Evolutionary conservation across 2,329 filamentous ascomycete genomes (phyloP), one percentile per base, ranked within the genome.

Genomic region (Endoconidiophora polonica): DNA sequence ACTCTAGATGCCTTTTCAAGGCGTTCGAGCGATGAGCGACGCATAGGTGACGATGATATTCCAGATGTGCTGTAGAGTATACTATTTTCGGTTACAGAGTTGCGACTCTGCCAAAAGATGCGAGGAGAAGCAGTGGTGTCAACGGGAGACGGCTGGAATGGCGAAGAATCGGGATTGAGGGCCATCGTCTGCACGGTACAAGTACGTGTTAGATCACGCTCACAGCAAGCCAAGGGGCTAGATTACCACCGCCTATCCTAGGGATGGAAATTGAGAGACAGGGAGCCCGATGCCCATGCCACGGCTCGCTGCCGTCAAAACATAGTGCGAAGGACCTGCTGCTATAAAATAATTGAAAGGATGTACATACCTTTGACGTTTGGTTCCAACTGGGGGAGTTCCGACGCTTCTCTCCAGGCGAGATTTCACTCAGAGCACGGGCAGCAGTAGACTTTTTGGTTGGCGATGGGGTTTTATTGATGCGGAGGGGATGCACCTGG

Each of bases 361-460:
- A 26, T 14, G 26, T 57, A 56, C 65, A 63, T 71, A 88, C 83
- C 75, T 83, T 86, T 69, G 66, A 72, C 54, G 68, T 65, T 63
- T 88, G 83, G 59, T 83, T 87, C 77, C 82, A 94, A 69, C 83
- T 93, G 48, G 88, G 87, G 46, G 88, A 95, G 69, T 96, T 96
- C 59, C 88, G 77, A 62, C 90, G 78, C 65, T 79, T 81, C 66
- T 88, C 86, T 55, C 83, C 83, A 48, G 84, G 83, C 58, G 83
- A 86, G 61, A 98, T 79, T 69, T 98, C 91, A 55, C 86, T 84
- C 56, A 98, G 74, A 52, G 91, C 84, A 59, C 83, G 79, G 61
- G 81, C 76, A 46, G 44, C 47, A 36, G 46, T 43, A 37, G 26
- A 48, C 38, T 46, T 49, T 49, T 53, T 46, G 18, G 47, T 40